Evolutionary conservation across 441 rosid species (phyloP), one percentile per base, ranked within the genome.

Genomic region (Metrosideros polymorpha): DNA sequence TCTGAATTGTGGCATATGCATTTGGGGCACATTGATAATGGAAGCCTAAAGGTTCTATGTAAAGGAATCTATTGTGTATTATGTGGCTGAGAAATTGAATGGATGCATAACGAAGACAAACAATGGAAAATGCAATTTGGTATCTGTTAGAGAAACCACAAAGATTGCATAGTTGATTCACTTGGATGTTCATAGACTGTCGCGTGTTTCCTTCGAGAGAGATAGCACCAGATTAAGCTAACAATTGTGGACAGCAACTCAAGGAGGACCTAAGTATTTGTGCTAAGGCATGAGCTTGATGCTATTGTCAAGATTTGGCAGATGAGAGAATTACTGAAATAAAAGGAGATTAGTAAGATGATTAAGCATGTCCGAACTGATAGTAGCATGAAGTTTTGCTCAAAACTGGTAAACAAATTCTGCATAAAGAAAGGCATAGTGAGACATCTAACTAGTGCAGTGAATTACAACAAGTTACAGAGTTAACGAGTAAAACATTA

Each of bases 271-370:
- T 54, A 24, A 27, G 24, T 24, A 54, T 22, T 54, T 22, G 12
- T 24, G 57, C 2, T 22, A 0, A 54, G 57, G 57, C 57, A 2
- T 22, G 5, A 24, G n/a, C 22, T 52, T 52, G 22, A 54, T 54
- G 13, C 3, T 24, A 5, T 54, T 54, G 5, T 54, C 2, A 24
- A 54, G 57, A 54, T 54, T 1, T 8, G 0, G 0, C 5, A 54
- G 1, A 8, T 22, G 2, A 54, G n/a, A 4, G 57, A 54, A 8
- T 54, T 54, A n/a, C 8, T 54, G 24, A 54, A 1, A 54, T 8
- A 24, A 54, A 49, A 9, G 57, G 57, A 24, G 27, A 54, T 25
- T 54, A 0, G 12, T 24, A 9, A 54, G 5, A 1, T 0, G 13
- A 54, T 54, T 6, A 54, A 54, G 57, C 2, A 54, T 54, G 57